Evolutionary conservation across 495 filamentous ascomycete genomes (phyloP).

Genomic region (Penicillium tannophilum): DNA sequence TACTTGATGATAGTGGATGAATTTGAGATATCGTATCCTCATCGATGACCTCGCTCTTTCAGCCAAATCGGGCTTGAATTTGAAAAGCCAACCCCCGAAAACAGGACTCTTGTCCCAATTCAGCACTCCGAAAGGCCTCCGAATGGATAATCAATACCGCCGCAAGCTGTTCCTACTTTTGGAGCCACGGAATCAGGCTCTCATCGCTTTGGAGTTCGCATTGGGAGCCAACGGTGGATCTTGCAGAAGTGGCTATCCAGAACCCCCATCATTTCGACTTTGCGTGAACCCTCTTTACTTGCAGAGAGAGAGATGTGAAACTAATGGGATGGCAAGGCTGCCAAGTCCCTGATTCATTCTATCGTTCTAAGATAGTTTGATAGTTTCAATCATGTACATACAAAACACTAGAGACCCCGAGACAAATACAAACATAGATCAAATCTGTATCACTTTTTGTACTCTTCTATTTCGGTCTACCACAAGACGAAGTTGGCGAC

Average conservation of each 20-base stretch:
- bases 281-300: background rate
- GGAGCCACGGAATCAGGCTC: background rate
- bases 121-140: background rate
- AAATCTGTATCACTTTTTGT: slow-evolving; percentile 57
- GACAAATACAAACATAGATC: background rate
- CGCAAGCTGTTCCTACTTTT: background rate
- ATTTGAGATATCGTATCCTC: background rate
- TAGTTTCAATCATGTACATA: background rate
- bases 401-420: background rate
- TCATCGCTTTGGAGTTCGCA: background rate
- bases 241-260: background rate
- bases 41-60: background rate
- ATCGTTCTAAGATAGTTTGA: background rate
- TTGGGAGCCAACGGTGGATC: background rate
- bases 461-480: slow-evolving; percentile 69
- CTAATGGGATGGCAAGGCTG: background rate
- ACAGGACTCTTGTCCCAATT: background rate
- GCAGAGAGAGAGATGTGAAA: background rate
- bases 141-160: background rate
- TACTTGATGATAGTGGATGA: slow-evolving; percentile 47
- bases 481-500: slow-evolving; percentile 67
- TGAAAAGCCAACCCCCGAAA: background rate
- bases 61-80: background rate
- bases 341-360: background rate
- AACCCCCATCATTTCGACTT: background rate